Base-by-base conservation (phyloP, 371 early-diverging fungal genomes). In the Apophysomyces trapeziformis region DNA sequence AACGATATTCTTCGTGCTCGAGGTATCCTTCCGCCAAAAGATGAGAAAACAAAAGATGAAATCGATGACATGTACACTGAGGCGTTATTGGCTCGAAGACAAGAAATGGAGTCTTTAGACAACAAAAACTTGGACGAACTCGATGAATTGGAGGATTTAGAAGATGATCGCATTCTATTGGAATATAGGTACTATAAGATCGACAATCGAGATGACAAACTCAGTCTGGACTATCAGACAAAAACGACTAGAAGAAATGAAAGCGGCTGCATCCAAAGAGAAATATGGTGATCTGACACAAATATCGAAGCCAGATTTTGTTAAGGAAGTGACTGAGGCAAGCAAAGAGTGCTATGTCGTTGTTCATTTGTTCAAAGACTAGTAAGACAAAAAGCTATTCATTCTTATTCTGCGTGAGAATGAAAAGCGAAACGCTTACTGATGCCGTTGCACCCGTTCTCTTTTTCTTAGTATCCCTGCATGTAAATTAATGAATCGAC, bases 241-340 rank as follows among this genome's bases (percentile, higher is more conserved):
- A 61, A 88, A 93, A 66, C 89, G 96, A 5, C 70, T 95, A 79
- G 84, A 86, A 60, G 93, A 94, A 69, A 87, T 96, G 82, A 79
- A 89, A 63, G 82, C 86, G 57, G 71, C 57, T 57, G 79, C 88
- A 16, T 72, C 77, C 35, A 78, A 83, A 57, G 90, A 89, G 62
- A 88, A 85, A 57, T 96, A 85, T 74, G 98, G 98, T 35, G 85
- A 91, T 43, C 79, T 96, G 4, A 73, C 68, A 4, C 92, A 94
- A 61, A 96, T 98, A 46, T 93, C 95, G 16, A 92, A 96, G 75
- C 93, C 97, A 3, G 97, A 98, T 69, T 98, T 94, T 76, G 78
- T 90, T 50, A 78, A 76, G 57, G 93, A 96, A 74, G 97, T 98
- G 7, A 93, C 96, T 0, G 95, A 95, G 21, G 95, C 96, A 7